Evolutionary conservation across 768 basidiomycete genomes (phyloP).

Genomic region (Pleurotus citrinopileatus): DNA sequence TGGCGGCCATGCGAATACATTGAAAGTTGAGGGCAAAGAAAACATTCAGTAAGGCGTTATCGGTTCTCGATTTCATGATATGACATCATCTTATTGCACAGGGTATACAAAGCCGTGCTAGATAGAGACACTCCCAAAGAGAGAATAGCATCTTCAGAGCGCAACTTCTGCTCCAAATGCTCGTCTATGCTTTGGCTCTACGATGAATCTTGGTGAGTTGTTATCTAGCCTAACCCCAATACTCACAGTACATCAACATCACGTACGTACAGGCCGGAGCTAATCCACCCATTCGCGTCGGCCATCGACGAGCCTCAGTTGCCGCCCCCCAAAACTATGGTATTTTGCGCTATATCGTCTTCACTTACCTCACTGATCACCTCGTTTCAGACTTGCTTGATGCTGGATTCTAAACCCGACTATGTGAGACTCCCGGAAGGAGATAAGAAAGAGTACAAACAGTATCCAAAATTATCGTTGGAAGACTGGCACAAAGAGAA

Average conservation of each 20-base stretch:
- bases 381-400: conserved; percentile 40
- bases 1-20: conserved; percentile 48
- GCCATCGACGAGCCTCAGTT: conserved; percentile 63
- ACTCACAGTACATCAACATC: neutral
- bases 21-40: conserved; percentile 54
- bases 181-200: conserved; percentile 69
- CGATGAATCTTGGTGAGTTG: conserved; percentile 47
- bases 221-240: neutral
- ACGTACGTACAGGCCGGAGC: conserved; percentile 46
- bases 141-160: conserved; percentile 47
- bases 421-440: conserved; percentile 67
- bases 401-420: conserved; percentile 47
- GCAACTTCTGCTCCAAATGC: conserved; percentile 63
- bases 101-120: conserved; percentile 62
- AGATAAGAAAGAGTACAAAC: conserved; percentile 40
- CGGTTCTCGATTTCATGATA: conserved; percentile 2
- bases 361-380: neutral
- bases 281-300: conserved; percentile 67
- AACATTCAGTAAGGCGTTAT: conserved; percentile 40
- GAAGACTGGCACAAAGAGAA: conserved; percentile 63
- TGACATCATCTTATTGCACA: conserved; percentile 18
- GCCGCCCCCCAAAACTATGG: conserved; percentile 47
- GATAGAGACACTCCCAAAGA: conserved; percentile 52
- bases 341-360: conserved; percentile 22
- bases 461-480: conserved; percentile 43